Base-by-base conservation (phyloP, 2,329 filamentous ascomycete species). In the Botryotinia narcissicola region DNA sequence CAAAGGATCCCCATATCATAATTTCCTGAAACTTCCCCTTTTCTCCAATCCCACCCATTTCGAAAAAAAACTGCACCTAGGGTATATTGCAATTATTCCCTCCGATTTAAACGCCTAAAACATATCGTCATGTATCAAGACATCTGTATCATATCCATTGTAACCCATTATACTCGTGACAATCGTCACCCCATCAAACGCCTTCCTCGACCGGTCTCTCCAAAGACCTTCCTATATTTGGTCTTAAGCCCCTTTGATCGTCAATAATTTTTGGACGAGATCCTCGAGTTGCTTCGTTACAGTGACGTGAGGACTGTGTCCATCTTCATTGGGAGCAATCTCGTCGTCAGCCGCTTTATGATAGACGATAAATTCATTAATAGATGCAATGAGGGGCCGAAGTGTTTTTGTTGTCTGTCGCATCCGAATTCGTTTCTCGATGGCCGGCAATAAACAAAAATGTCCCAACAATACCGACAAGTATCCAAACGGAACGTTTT, bases 401-500 rank as follows among this genome's bases (percentile, higher is more conserved):
- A 92, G 80, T 7, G 83, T 85, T 40, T 84, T 81, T 1, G 84
- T 83, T 3, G 84, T 84, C 42, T 90, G 81, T 16, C 80, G 79
- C 7, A 75, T 75, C 48, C 82, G 82, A 25, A 89, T 81, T 37
- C 83, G 82, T 16, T 77, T 72, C 60, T 85, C 83, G 8, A 87
- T 84, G 3, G 80, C 79, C 14, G 80, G 75, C 71, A 88, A 84
- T 42, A 96, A 85, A 77, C 90, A 94, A 37, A 98, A 84, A 77
- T 94, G 96, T 29, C 94, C 93, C 3, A 98, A 86, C 9, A 97
- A 85, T 22, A 98, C 91, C 0, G 94, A 91, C 37, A 98, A 86
- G 81, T 97, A 98, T 25, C 94, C 95, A 81, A 95, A 90, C 1
- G 92, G 91, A 42, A 98, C 94, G 77, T 95, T 94, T 69, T 92